Evolutionary conservation across 371 early-diverging fungal genomes (phyloP).

Genomic region (Apophysomyces variabilis): DNA sequence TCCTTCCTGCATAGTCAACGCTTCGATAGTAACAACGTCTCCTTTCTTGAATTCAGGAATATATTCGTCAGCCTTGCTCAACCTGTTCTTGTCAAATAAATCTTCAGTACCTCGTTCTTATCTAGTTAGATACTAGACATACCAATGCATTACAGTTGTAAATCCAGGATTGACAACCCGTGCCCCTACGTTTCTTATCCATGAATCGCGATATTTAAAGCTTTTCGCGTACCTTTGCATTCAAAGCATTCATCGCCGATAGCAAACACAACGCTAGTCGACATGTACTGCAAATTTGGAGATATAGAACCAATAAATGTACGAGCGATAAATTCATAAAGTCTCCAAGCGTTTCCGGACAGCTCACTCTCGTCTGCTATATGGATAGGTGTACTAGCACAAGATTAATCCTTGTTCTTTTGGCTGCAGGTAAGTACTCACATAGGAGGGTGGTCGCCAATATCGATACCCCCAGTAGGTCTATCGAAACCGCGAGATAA

Average conservation of each 20-base stretch:
- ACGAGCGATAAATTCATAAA: conserved; percentile 69
- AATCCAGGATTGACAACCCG: conserved; percentile 50
- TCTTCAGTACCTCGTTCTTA: neutral
- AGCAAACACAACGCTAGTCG: conserved; percentile 53
- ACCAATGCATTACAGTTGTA: conserved; percentile 61
- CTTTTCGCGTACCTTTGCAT: conserved; percentile 33
- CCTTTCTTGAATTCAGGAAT: conserved; percentile 52
- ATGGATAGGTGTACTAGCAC: conserved; percentile 51
- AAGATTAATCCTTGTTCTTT: neutral
- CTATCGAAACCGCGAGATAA: conserved; percentile 38
- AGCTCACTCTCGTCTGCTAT: conserved; percentile 55
- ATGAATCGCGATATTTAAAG: neutral
- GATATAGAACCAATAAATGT: conserved; percentile 66
- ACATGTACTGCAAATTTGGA: conserved; percentile 60
- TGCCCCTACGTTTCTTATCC: conserved; percentile 16
- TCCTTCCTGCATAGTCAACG: conserved; percentile 48
- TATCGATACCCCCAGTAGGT: conserved; percentile 55
- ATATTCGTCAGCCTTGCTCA: conserved; percentile 49
- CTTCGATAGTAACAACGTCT: conserved; percentile 28
- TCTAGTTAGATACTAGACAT: neutral
- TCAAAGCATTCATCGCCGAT: conserved; percentile 60
- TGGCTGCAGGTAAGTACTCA: conserved; percentile 14
- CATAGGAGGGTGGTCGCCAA: conserved; percentile 58
- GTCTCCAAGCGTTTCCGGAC: conserved; percentile 53
- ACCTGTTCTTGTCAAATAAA: conserved; percentile 9